Conservation (phyloP, 192 early-diverging fungal species). For the Backusella australiensis region DNA sequence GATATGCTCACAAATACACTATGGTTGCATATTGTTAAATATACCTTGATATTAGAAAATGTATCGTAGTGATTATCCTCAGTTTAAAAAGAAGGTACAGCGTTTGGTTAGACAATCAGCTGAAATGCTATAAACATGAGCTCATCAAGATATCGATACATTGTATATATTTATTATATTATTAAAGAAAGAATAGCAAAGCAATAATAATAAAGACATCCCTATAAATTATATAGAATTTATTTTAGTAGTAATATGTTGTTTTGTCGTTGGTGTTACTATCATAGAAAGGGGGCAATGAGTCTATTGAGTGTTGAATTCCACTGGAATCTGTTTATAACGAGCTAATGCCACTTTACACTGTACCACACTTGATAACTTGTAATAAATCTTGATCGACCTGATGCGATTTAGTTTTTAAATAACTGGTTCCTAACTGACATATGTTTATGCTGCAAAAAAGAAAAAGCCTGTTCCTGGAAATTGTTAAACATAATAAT, state of each 20-base stretch:
- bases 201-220: not conserved
- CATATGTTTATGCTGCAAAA: not conserved
- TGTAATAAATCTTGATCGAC: no score
- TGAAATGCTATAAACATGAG: constrained; percentile 38
- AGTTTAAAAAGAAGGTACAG: constrained; percentile 77
- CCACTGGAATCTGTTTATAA: not conserved
- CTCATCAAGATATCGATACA: not conserved
- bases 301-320: not conserved
- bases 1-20: constrained; percentile 3
- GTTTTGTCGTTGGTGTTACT: not conserved
- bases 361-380: no score
- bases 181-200: not conserved
- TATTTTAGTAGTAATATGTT: no score
- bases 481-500: not conserved
- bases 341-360: no score
- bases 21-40: not conserved
- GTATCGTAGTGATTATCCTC: constrained; percentile 65
- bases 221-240: not conserved
- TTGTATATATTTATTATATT: constrained; percentile 4
- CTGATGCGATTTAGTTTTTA: no score
- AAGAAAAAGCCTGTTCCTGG: not conserved
- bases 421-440: no score
- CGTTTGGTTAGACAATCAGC: constrained; percentile 53
- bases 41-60: constrained; percentile 55
- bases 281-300: not conserved